Conservation (phyloP, 2,329 filamentous ascomycete species). For the Penicillium sp. region DNA sequence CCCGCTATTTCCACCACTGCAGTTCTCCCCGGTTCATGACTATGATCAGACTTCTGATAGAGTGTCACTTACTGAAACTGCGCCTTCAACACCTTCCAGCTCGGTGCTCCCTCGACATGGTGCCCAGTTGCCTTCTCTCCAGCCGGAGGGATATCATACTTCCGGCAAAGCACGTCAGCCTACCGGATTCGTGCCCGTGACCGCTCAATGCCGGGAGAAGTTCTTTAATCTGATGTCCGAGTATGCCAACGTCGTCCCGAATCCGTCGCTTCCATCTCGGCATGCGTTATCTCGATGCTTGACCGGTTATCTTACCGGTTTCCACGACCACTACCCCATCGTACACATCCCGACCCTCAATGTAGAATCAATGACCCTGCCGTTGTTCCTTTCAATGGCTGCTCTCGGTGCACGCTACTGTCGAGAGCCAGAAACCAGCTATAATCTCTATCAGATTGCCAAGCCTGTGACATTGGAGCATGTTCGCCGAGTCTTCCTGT, state of each 20-base stretch:
- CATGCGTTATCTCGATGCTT: slow-evolving; percentile 37
- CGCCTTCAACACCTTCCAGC: slow-evolving; percentile 26
- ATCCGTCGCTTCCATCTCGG: slow-evolving; percentile 31
- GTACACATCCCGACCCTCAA: slow-evolving; percentile 35
- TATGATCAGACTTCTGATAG: slow-evolving; percentile 26
- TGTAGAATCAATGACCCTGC: slow-evolving; percentile 26
- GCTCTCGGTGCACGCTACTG: slow-evolving; percentile 35
- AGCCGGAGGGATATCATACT: slow-evolving; percentile 31
- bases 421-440: slow-evolving; percentile 35
- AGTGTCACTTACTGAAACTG: slow-evolving; percentile 12
- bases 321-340: slow-evolving; percentile 36
- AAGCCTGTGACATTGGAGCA: slow-evolving; percentile 36
- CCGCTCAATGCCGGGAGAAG: slow-evolving; percentile 33
- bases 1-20: slow-evolving; percentile 32
- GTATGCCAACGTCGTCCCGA: slow-evolving; percentile 31
- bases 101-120: slow-evolving; percentile 36
- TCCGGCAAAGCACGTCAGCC: slow-evolving; percentile 28
- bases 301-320: slow-evolving; percentile 35
- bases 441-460: slow-evolving; percentile 33
- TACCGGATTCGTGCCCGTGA: slow-evolving; percentile 31
- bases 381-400: slow-evolving; percentile 34
- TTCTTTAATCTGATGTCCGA: slow-evolving; percentile 22
- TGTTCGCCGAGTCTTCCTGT: slow-evolving; percentile 31
- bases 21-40: slow-evolving; percentile 27
- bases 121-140: slow-evolving; percentile 35